Percentiles rank a stretch among this genome's conserved stretches.
These are phyloP conservation scores for Amanita polypyramis DNA, from an alignment of 768 basidiomycete species.

Conservation along the genomic window DNA sequence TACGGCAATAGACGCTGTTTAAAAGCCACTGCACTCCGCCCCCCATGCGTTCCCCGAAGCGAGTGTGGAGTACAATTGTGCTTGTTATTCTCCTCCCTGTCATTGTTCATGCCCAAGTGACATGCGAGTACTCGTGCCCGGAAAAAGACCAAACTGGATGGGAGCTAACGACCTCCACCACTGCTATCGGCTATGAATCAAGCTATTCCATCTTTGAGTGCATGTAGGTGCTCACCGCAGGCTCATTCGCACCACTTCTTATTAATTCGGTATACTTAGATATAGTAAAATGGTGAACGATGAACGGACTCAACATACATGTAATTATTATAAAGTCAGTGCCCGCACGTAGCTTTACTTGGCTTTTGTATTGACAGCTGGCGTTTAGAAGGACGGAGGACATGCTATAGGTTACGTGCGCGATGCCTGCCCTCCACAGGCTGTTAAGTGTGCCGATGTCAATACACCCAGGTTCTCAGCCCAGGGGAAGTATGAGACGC, in stretches of 20 bases:
- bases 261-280: neutral
- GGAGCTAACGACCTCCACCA: neutral
- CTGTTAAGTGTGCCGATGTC: conserved; percentile 1
- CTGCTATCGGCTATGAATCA: conserved; percentile 1
- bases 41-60: neutral
- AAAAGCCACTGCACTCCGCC: neutral
- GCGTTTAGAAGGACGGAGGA: conserved; percentile 2
- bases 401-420: neutral
- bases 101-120: neutral
- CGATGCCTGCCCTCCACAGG: conserved; percentile 6
- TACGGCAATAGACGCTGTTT: neutral
- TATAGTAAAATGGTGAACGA: neutral
- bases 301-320: neutral
- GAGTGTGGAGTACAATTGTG: neutral
- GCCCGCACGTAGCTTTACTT: neutral
- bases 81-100: neutral
- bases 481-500: conserved; percentile 3
- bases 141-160: conserved; percentile 1
- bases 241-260: neutral
- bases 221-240: conserved; percentile 2
- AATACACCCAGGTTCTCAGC: conserved; percentile 7
- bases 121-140: conserved; percentile 9
- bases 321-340: conserved; percentile 9
- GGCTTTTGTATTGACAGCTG: neutral
- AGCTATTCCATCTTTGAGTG: conserved; percentile 9